These are phyloP conservation scores for Yamadazyma atlantica DNA, from an alignment of 1,139 yeast species.

Conservation along the genomic window DNA sequence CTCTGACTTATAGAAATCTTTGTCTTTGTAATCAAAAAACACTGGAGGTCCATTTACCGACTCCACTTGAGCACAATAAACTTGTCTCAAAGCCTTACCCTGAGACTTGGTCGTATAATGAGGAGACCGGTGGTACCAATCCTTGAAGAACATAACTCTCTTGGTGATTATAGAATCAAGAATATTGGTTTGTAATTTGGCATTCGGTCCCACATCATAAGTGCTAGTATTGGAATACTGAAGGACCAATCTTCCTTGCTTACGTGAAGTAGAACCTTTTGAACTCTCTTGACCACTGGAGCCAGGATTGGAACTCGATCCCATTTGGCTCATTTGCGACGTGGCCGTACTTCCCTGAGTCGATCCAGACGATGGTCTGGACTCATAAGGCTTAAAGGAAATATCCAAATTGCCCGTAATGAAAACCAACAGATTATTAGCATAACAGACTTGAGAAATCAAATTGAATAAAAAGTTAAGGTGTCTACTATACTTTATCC, in stretches of 20 bases:
- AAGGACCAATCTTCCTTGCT: constrained; percentile 10
- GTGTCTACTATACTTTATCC: constrained; percentile 33
- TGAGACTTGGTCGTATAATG: neutral
- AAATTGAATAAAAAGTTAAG: constrained; percentile 25
- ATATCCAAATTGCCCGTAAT: constrained; percentile 35
- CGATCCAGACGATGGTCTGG: constrained; percentile 1
- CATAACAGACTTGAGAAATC: constrained; percentile 25
- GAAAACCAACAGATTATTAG: constrained; percentile 26
- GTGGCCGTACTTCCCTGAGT: neutral
- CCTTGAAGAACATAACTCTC: constrained; percentile 33
- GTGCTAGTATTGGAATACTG: constrained; percentile 7
- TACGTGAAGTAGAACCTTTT: neutral
- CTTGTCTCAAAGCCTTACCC: constrained; percentile 3
- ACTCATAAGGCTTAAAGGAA: constrained; percentile 17
- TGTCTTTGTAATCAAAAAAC: constrained; percentile 9
- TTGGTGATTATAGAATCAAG: constrained; percentile 24
- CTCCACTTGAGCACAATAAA: constrained; percentile 5
- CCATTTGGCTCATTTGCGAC: neutral
- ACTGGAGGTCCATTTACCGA: neutral
- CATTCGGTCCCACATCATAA: neutral
- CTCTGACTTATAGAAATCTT: neutral
- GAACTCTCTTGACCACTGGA: neutral
- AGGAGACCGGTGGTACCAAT: constrained; percentile 27
- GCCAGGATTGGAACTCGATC: constrained; percentile 3
- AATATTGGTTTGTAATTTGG: constrained; percentile 4